Conservation (phyloP, 768 basidiomycete genomes). For the Panaeolus papilionaceus region DNA sequence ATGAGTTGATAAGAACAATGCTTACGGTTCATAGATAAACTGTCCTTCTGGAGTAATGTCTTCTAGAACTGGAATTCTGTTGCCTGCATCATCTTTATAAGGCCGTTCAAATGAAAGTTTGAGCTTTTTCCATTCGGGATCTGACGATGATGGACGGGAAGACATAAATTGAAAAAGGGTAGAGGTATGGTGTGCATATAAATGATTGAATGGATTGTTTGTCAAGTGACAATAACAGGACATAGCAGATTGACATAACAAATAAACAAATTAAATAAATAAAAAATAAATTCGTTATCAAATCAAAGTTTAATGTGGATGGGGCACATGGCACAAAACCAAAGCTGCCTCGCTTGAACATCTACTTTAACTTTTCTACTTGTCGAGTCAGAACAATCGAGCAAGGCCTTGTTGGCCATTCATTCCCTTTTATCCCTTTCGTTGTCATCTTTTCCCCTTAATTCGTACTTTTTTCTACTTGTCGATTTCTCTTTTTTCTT, state of each 20-base stretch:
- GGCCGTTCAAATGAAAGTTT: constrained; percentile 78
- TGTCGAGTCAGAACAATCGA: not conserved
- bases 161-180: constrained; percentile 11
- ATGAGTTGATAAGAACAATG: constrained; percentile 21
- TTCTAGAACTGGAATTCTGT: constrained; percentile 61
- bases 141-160: constrained; percentile 15
- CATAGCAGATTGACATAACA: not conserved
- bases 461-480: not conserved
- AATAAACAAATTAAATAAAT: constrained; percentile 2
- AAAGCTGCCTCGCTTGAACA: constrained; percentile 12
- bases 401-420: not conserved
- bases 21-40: constrained; percentile 76
- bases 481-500: not conserved
- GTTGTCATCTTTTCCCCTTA: not conserved
- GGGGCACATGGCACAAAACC: constrained; percentile 10
- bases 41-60: constrained; percentile 78
- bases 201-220: not conserved
- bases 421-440: not conserved
- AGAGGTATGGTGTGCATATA: not conserved
- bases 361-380: constrained; percentile 12
- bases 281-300: not conserved
- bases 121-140: constrained; percentile 61
- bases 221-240: not conserved
- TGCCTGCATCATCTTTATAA: constrained; percentile 80
- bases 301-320: constrained; percentile 2